Conservation (phyloP, 2,329 filamentous ascomycete species). For the Beauveria varroae region DNA sequence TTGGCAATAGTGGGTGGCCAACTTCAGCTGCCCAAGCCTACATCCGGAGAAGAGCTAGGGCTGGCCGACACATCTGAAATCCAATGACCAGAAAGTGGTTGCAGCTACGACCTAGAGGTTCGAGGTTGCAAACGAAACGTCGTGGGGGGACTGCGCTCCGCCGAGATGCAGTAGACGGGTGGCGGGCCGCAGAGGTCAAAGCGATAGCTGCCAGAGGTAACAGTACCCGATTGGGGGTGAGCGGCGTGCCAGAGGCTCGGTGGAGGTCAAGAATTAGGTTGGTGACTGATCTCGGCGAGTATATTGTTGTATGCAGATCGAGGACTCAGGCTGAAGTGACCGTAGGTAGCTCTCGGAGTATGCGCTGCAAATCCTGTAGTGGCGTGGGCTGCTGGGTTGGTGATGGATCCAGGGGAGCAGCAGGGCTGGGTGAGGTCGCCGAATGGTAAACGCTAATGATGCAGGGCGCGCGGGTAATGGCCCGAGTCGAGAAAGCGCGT, state of each 20-base stretch:
- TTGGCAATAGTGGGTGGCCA: neutral
- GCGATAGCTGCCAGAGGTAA: neutral
- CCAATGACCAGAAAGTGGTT: neutral
- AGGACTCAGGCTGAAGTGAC: neutral
- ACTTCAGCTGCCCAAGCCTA: neutral
- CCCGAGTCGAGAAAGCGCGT: too few species aligned
- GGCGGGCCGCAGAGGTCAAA: slow-evolving; percentile 2
- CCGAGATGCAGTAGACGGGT: neutral
- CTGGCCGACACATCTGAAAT: neutral
- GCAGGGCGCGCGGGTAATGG: too few species aligned
- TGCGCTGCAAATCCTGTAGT: neutral
- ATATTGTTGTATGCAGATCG: neutral
- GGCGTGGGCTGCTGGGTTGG: neutral
- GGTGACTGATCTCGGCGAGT: neutral
- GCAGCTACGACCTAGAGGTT: neutral
- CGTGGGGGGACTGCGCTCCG: neutral
- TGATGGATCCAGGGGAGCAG: neutral
- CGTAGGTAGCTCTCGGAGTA: neutral
- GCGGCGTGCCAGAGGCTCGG: neutral
- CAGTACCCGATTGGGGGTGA: neutral
- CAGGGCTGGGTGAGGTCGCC: too few species aligned
- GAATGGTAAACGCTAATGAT: too few species aligned
- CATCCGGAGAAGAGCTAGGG: neutral
- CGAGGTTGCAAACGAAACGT: neutral
- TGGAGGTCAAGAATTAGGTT: too few species aligned